Evolutionary conservation across 441 rosid species (phyloP).

Genomic region (Omphalea diandra): DNA sequence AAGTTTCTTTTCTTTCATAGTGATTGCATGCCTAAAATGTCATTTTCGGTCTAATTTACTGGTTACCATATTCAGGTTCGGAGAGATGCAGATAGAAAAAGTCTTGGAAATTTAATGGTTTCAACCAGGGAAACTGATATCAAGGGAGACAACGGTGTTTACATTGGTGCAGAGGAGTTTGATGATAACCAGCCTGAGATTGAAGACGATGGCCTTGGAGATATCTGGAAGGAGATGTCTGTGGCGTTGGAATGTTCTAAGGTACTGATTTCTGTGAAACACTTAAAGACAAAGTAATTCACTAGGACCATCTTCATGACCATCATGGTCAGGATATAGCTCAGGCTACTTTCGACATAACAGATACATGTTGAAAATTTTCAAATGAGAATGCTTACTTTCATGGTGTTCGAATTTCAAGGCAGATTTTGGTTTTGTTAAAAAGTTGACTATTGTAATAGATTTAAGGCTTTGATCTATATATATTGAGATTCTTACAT

Average conservation of each 20-base stretch:
- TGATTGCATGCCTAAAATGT: not conserved
- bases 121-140: constrained; percentile 16
- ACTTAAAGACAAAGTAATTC: not conserved
- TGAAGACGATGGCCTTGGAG: constrained; percentile 72
- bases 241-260: constrained; percentile 64
- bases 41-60: constrained; percentile 20
- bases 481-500: too few species aligned
- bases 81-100: constrained; percentile 16
- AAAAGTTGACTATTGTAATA: not conserved
- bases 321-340: not conserved
- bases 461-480: not conserved
- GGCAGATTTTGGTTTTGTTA: not conserved
- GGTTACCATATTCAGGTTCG: constrained; percentile 29
- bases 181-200: constrained; percentile 32
- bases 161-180: constrained; percentile 60
- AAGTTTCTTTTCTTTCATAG: not conserved
- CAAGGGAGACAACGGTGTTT: constrained; percentile 55
- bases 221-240: constrained; percentile 88
- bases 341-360: not conserved
- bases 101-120: constrained; percentile 20
- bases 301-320: not conserved
- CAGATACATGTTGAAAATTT: constrained; percentile 3
- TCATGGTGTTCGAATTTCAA: not conserved
- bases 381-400: not conserved
- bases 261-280: constrained; percentile 37